These are phyloP conservation scores for Fusarium musae DNA, from an alignment of 2,329 filamentous ascomycete genomes.

Conservation along the genomic window DNA sequence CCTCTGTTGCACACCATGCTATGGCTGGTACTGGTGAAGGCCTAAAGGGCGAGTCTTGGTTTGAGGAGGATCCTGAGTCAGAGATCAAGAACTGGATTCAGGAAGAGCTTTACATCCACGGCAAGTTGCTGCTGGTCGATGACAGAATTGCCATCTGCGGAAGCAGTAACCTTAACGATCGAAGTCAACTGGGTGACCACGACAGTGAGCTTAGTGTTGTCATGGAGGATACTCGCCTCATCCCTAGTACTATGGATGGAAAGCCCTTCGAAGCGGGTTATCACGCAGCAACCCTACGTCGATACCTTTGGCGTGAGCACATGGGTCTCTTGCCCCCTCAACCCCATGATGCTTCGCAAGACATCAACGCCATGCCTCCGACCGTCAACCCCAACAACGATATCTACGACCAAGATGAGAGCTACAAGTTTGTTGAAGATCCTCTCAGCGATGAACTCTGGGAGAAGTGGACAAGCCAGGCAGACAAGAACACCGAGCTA, in stretches of 20 bases:
- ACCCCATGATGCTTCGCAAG: conserved; percentile 71
- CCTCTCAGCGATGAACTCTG: conserved; percentile 75
- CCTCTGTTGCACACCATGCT: conserved; percentile 77
- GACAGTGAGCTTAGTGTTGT: conserved; percentile 92
- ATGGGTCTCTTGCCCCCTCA: conserved; percentile 83
- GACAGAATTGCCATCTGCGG: conserved; percentile 87
- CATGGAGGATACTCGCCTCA: conserved; percentile 81
- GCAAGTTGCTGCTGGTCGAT: conserved; percentile 89
- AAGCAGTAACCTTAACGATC: conserved; percentile 91
- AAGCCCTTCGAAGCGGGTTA: conserved; percentile 80
- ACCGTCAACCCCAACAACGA: conserved; percentile 74
- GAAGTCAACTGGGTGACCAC: conserved; percentile 86
- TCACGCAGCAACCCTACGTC: conserved; percentile 82
- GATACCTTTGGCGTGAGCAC: conserved; percentile 91
- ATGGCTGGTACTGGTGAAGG: conserved; percentile 71
- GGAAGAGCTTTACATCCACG: conserved; percentile 95
- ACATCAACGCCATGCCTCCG: conserved; percentile 80
- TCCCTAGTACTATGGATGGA: conserved; percentile 83
- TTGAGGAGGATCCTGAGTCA: conserved; percentile 73
- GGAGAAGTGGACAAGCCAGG: conserved; percentile 74
- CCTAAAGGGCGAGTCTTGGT: conserved; percentile 78
- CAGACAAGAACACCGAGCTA: conserved; percentile 76
- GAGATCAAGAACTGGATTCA: conserved; percentile 93
- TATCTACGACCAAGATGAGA: conserved; percentile 67
- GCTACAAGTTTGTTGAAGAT: conserved; percentile 74